Base-by-base conservation (phyloP, 2,329 filamentous ascomycete species). In the Nannizzia gypsea region DNA sequence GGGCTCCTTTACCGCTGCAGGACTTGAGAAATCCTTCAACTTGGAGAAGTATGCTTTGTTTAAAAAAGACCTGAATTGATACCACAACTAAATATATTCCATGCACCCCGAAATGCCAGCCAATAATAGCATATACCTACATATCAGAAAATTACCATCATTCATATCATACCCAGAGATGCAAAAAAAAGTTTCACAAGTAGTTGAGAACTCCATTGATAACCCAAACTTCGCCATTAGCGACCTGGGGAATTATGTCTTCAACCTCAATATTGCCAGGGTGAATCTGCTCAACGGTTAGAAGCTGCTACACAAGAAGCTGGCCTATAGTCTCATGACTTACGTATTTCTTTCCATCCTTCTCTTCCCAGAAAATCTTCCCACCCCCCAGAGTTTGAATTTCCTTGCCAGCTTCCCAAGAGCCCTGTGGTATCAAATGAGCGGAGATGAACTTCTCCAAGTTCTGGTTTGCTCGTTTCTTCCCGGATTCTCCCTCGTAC, bases 191-290 rank as follows among this genome's bases (percentile, higher is more conserved):
- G 13, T 24, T 22, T 24, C 22, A 50, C 24, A 58, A 66, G 65
- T 82, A 82, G 61, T 82, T 82, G 61, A 86, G 68, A 24, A 86
- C 81, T 3, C 78, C 80, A 64, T 82, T 82, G 62, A 89, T 69
- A 40, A 91, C 81, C 89, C 89, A 95, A 66, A 97, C 80, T 74
- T 97, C 88, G 3, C 93, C 93, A 70, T 97, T 99, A 2, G 83
- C 81, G 17, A 95, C 91, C 62, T 83, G 81, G 65, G 86, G 86
- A 1, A 85, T 86, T 57, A 95, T 79, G 61, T 78, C 84, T 46
- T 85, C 82, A 13, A 97, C 87, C 71, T 91, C 84, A 48, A 96
- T 83, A 64, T 84, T 81, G 4, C 87, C 87, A 0, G 92, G 93
- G 77, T 91, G 86, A 36, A 72, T 72, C 66, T 73, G 66, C 60